Percentiles rank a stretch among this genome's conserved stretches.
Evolutionary conservation across 2,329 filamentous ascomycete genomes (phyloP).

Genomic region (Aspergillus unguis): DNA sequence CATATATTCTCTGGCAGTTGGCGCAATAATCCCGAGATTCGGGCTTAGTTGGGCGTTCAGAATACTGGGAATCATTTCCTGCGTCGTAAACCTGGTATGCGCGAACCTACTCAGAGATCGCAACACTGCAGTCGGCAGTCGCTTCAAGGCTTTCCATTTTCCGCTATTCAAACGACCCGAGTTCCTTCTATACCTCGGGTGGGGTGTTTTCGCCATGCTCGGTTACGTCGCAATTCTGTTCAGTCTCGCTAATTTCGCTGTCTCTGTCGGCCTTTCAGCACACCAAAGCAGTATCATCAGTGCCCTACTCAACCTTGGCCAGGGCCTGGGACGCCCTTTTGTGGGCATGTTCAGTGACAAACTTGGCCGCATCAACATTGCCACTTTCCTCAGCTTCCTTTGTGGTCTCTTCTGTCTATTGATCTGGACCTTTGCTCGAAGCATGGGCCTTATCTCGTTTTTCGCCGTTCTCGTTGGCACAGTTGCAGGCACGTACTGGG

Average conservation of each 20-base stretch:
- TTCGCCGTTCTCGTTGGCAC: slow-evolving; percentile 58
- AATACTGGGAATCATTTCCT: slow-evolving; percentile 56
- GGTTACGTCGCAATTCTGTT: slow-evolving; percentile 65
- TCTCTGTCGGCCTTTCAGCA: slow-evolving; percentile 55
- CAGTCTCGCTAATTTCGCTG: slow-evolving; percentile 61
- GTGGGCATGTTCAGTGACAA: slow-evolving; percentile 62
- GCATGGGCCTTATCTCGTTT: slow-evolving; percentile 57
- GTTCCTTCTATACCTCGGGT: slow-evolving; percentile 57
- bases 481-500: slow-evolving; percentile 60
- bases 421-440: slow-evolving; percentile 60
- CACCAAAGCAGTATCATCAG: slow-evolving; percentile 61
- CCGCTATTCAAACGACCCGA: slow-evolving; percentile 53
- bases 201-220: slow-evolving; percentile 61
- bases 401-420: slow-evolving; percentile 58
- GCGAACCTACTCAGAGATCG: slow-evolving; percentile 56
- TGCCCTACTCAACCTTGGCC: slow-evolving; percentile 62
- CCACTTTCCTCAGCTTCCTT: slow-evolving; percentile 52
- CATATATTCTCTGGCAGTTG: slow-evolving; percentile 56
- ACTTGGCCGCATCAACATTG: slow-evolving; percentile 62
- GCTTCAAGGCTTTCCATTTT: slow-evolving; percentile 53
- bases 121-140: slow-evolving; percentile 54
- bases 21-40: slow-evolving; percentile 55
- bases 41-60: slow-evolving; percentile 61
- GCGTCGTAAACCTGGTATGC: slow-evolving; percentile 52
- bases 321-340: slow-evolving; percentile 55